Evolutionary conservation across 176 grass and related monocot species (phyloP), one percentile per base, ranked within the genome.

Genomic region (Paspalum vaginatum): DNA sequence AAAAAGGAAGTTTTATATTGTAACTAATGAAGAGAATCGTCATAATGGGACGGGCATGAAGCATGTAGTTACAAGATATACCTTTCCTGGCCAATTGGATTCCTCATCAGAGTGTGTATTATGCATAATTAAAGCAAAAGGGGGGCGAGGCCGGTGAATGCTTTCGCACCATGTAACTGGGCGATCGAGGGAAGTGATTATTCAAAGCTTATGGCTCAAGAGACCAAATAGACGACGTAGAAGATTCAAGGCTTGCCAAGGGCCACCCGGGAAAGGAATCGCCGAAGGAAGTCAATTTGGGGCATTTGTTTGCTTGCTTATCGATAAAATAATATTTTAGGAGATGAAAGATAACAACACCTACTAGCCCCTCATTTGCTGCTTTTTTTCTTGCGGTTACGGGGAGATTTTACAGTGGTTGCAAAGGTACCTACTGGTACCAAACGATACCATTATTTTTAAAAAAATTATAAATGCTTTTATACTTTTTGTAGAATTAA

Each of bases 201-300:
- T 79, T 65, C 76, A 79, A 79, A 53, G 68, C 76, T 67, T 80
- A 14, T 74, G 59, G 13, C 1, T 25, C 73, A 77, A 68, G 73
- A 49, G 77, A 86, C 68, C 46, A 40, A 69, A 40, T 8, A 20
- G 52, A 38, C 7, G 52, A 38, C 7, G 8, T 27, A 83, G 54
- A 37, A 68, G 68, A 81, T 68, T 21, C 77, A 75, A 68, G 68
- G 26, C 76, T 73, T 86, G 2, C 20, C 7, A 26, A 18, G 47
- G 58, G 68, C 83, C 77, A 47, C 59, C 56, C 59, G 67, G 68
- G 84, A 54, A 86, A 86, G 68, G 84, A 58, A 86, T 86, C 60
- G 4, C 20, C 12, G 11, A 24, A 20, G 24, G 3, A 32, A 32
- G 32, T 32, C 32, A 32, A 32, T 32, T 32, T 32, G 32, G 32